Base-by-base conservation (phyloP, 257 asterid genomes). In the Petunia secreta region DNA sequence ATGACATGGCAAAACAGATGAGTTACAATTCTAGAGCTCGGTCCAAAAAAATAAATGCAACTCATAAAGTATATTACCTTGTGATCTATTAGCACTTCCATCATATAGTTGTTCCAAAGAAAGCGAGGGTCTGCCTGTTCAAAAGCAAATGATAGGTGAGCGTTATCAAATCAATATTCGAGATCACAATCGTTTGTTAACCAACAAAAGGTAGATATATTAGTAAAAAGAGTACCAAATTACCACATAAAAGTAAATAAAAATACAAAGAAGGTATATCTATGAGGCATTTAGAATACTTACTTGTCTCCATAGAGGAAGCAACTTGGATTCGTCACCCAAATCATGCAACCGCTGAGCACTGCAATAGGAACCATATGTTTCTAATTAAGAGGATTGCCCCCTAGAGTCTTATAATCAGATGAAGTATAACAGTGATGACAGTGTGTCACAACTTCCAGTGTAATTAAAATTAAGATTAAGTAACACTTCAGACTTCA, bases 281-380 rank as follows among this genome's bases (percentile, higher is more conserved):
- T 55, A 63, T 63, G 63, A 15, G 58, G 74, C 16, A 79, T 54
- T 38, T 46, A 48, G 64, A 48, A 50, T 38, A 68, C 82, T 79
- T 46, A 96, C 99, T 89, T 94, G 99, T 92, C 97, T 90, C 99
- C 99, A 96, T 25, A 96, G 92, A 74, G 99, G 98, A 81, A 96
- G 98, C 87, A 90, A 74, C 87, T 91, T 96, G 43, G 98, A 88
- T 85, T 96, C 98, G 74, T 93, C 97, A 53, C 97, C 97, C 90
- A 92, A 87, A 85, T 91, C 99, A 75, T 89, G 92, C 85, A 94
- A 85, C 62, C 94, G 85, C 81, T 96, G 98, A 80, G 90, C 62
- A 66, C 99, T 96, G 92, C 80, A 84, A 78, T 55, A 85, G 58
- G 81, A 82, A 52, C 48, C 73, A 68, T 68, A 78, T 34, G 81